Conservation (phyloP, 805 yeast genomes). For the Candida multigemmis region DNA sequence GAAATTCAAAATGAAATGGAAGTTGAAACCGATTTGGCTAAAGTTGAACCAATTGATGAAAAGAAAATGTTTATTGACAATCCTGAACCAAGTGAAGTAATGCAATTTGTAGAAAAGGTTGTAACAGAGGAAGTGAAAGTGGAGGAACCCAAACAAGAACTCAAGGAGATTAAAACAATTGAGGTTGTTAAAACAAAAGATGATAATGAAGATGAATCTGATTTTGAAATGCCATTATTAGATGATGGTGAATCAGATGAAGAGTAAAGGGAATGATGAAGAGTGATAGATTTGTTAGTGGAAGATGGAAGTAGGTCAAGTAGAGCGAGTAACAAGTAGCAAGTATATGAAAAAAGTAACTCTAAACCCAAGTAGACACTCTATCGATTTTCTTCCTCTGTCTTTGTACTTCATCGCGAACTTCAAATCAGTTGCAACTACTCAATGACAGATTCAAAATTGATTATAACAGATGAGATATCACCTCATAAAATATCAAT, state of each 20-base stretch:
- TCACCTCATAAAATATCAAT: constrained; percentile 50
- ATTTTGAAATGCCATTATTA: constrained; percentile 43
- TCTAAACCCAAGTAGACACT: too few relatives aligned
- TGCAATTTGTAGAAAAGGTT: constrained; percentile 1
- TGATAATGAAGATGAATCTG: constrained; percentile 28
- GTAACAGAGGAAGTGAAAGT: constrained; percentile 1
- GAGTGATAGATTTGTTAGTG: too few relatives aligned
- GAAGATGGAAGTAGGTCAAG: too few relatives aligned
- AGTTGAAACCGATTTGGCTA: constrained; percentile 10
- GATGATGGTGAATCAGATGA: constrained; percentile 37
- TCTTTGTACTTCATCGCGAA: too few relatives aligned
- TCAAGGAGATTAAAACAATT: constrained; percentile 1
- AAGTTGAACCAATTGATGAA: constrained; percentile 5
- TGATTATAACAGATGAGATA: constrained; percentile 29
- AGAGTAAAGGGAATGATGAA: too few relatives aligned
- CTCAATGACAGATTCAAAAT: constrained; percentile 6
- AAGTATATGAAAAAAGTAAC: too few relatives aligned
- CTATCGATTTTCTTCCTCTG: not conserved
- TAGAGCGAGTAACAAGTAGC: too few relatives aligned
- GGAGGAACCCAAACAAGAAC: constrained; percentile 1
- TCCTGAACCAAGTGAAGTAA: constrained; percentile 1
- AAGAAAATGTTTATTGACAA: not conserved
- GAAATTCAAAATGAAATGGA: constrained; percentile 4
- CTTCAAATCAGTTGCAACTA: not conserved
- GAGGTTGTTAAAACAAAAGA: constrained; percentile 1